These are phyloP conservation scores for Phoma herbarum DNA, from an alignment of 2,329 filamentous ascomycete genomes.

Conservation along the genomic window DNA sequence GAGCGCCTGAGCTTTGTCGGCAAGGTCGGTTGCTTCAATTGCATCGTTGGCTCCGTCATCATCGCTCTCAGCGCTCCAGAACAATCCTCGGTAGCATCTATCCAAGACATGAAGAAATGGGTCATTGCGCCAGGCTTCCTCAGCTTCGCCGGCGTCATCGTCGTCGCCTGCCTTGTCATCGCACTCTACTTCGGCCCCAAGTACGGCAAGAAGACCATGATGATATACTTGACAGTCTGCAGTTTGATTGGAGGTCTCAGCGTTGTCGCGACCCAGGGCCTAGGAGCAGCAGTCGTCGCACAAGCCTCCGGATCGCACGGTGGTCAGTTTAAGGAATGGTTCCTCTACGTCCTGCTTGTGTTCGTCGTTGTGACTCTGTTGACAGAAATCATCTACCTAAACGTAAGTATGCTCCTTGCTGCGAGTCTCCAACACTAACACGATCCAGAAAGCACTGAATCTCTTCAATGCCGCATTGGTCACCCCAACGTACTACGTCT, in stretches of 20 bases:
- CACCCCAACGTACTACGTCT: slow-evolving; percentile 98
- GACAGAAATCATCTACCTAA: slow-evolving; percentile 94
- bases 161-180: slow-evolving; percentile 74
- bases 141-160: slow-evolving; percentile 81
- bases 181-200: slow-evolving; percentile 84
- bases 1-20: slow-evolving; percentile 94
- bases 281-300: slow-evolving; percentile 89
- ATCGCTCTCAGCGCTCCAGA: slow-evolving; percentile 93
- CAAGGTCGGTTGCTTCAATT: slow-evolving; percentile 94
- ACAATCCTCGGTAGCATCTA: slow-evolving; percentile 83
- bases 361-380: slow-evolving; percentile 90
- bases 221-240: slow-evolving; percentile 96
- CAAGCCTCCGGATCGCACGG: slow-evolving; percentile 75
- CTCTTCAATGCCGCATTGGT: slow-evolving; percentile 96
- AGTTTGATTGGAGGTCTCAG: slow-evolving; percentile 93
- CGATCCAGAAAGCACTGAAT: slow-evolving; percentile 92
- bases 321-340: slow-evolving; percentile 96
- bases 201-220: slow-evolving; percentile 96
- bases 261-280: slow-evolving; percentile 91
- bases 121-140: slow-evolving; percentile 89
- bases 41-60: slow-evolving; percentile 89
- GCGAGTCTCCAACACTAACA: slow-evolving; percentile 42
- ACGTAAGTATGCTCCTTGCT: slow-evolving; percentile 68
- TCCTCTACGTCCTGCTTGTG: slow-evolving; percentile 87
- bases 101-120: slow-evolving; percentile 90